Base-by-base conservation (phyloP, 208 protist genomes). In the Leishmania major region DNA sequence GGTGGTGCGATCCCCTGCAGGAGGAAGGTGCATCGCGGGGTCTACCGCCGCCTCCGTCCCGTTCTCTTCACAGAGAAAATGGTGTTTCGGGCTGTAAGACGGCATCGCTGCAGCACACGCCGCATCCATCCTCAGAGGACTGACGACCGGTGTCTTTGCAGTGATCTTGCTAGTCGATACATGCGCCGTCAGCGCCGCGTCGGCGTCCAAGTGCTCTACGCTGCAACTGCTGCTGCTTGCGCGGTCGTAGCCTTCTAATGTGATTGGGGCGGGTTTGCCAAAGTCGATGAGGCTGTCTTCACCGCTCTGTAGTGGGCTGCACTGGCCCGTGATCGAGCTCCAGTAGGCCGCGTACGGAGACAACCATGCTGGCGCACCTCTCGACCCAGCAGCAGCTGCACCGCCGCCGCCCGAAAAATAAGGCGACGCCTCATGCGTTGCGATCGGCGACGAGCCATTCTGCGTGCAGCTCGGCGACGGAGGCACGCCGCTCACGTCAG, bases 281-380 rank as follows among this genome's bases (percentile, higher is more conserved):
- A 72, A 80, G 15, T 78, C 6, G 22, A 77, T 83, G 66, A 47
- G 25, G 78, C 40, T 35, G 37, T 37, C 37, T 17, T 49, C 2
- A 55, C 67, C 37, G 69, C 35, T 47, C 31, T 80, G 64, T 45
- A 60, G 40, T 3, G 64, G 77, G 17, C 13, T 47, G 47, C 64
- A 1, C 3, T 49, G 13, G 10, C 15, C 35, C 1, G 64, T 15
- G n/a, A 81, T 40, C 69, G 74, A 37, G 35, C 57, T 57, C 47
- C 74, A 84, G 79, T 79, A 87, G 10, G 84, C 72, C 15, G 62
- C 69, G 51, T 84, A 84, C 67, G 70, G 79, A 22, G 84, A 80
- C 13, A 84, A 75, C 84, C 79, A 84, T 28, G 78, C 76, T 15
- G 84, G 81, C 1, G 59, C 37, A 43, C 57, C 0, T 62, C 28